Percentiles rank a stretch among this genome's conserved stretches.
Conservation (phyloP, 1,284 basidiomycete genomes). For the Cutaneotrichosporon spelunceum region DNA sequence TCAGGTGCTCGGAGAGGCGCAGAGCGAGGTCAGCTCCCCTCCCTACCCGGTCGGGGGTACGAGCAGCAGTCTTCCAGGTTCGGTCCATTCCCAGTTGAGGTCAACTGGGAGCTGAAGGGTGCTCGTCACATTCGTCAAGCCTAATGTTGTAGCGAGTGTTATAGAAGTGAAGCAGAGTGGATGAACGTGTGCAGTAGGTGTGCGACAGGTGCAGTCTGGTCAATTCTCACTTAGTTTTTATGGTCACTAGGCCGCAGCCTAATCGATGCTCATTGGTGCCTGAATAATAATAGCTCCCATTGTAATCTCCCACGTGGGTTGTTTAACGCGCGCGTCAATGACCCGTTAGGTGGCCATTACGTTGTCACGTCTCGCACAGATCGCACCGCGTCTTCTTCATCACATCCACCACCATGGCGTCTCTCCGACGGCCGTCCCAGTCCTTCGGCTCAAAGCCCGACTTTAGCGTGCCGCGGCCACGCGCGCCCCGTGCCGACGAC, state of each 20-base stretch:
- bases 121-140: slow-evolving; percentile 22
- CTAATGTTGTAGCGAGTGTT: background rate
- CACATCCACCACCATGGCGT: slow-evolving; percentile 33
- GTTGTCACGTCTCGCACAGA: background rate
- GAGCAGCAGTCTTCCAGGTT: slow-evolving; percentile 31
- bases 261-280: background rate
- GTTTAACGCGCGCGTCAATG: background rate
- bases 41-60: slow-evolving; percentile 34
- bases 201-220: background rate
- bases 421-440: slow-evolving; percentile 28
- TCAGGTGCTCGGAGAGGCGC: slow-evolving; percentile 42
- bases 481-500: slow-evolving; percentile 18
- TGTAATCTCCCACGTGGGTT: background rate
- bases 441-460: slow-evolving; percentile 15
- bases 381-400: no score
- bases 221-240: no score
- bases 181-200: background rate
- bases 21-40: slow-evolving; percentile 37
- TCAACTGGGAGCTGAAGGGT: slow-evolving; percentile 15
- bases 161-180: background rate
- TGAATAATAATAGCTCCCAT: background rate
- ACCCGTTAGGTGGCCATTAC: background rate
- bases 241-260: no score
- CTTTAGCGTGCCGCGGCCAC: slow-evolving; percentile 18
- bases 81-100: slow-evolving; percentile 17